Evolutionary conservation across 306 rosid species (phyloP), one percentile per base, ranked within the genome.

Genomic region (Quercus berberidifolia): DNA sequence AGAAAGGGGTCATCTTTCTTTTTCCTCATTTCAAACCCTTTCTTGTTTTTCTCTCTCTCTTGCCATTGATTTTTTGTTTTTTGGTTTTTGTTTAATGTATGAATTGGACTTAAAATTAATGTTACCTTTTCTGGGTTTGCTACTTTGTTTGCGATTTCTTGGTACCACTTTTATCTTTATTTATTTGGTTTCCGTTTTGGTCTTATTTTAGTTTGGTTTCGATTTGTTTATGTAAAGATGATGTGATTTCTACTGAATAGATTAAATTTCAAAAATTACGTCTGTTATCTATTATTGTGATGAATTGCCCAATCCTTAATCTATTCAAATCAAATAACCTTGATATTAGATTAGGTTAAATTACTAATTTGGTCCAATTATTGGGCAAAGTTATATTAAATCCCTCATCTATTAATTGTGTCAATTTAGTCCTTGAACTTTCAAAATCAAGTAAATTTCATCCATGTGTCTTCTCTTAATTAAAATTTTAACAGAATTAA

Each of bases 1-100:
- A 41, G 65, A 76, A 85, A 79, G 81, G 81, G 85, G 89, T 88
- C 9, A 52, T 10, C 19, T 38, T 70, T n/a, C 4, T 0, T 51
- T 51, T 67, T 31, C 19, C 43, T 43, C 28, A 6, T 38, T 38
- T 38, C 10, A 38, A 38, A 38, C 43, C 43, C 43, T 38, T 0
- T 38, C 43, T 38, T 38, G 9, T 57, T 62, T 25, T 10, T 58
- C 72, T 43, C 25, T 43, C 20, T 52, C 67, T 18, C 25, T 79
- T 33, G 6, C 46, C 46, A 2, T 64, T 35, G 12, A 8, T 46
- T 63, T 18, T 6, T 18, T 65, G 43, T 38, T 38, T 38, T 28
- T 5, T 26, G 18, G 5, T 2, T 18, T 62, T 18, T 13, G 41
- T 12, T 65, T 65, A 3, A 21, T 5, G 12, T 60, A 14, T 21